Base-by-base conservation (phyloP, 306 rosid species). In the Astragalus glycyphyllos region DNA sequence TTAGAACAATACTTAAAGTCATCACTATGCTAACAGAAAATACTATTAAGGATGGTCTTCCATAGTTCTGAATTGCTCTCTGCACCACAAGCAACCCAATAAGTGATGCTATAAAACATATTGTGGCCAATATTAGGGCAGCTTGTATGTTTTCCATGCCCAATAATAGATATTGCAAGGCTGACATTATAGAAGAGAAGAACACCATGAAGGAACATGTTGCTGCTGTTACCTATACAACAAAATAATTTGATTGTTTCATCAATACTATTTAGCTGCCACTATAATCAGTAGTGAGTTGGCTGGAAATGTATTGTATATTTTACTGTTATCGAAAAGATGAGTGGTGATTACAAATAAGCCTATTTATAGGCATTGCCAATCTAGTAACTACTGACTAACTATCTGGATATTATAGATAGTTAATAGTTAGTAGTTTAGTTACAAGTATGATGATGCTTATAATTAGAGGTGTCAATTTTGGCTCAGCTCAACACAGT, bases 191-290 rank as follows among this genome's bases (percentile, higher is more conserved):
- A 4, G 98, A 82, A 1, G 96, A 92, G 88, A 92, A 92, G 86
- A 92, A 87, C 16, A 87, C 95, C 96, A 89, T 89, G 96, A 92
- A 92, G 9, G 92, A 87, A 77, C 95, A 89, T 44, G 96, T 92
- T 53, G 98, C 96, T 5, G 96, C 92, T n/a, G 98, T 87, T 55
- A 84, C 78, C 97, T 90, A 74, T 15, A 65, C 76, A 62, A 40
- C 50, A 58, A 55, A 32, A 40, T 17, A 16, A 38, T 64, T 56
- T 46, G 26, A 16, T 50, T 60, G 38, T 32, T 77, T 49, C 32
- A 58, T 37, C 23, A 60, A 50, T 40, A 31, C 71, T 11, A 51
- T 50, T 68, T 67, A 20, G 47, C 8, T 41, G 16, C 20, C 34
- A 37, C 60, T 46, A 12, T 67, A 46, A 35, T 58, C 5, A 50